phyloP scores from a whole-genome alignment of 1,284 basidiomycete genomes.

The Tranzscheliella williamsii region DNA sequence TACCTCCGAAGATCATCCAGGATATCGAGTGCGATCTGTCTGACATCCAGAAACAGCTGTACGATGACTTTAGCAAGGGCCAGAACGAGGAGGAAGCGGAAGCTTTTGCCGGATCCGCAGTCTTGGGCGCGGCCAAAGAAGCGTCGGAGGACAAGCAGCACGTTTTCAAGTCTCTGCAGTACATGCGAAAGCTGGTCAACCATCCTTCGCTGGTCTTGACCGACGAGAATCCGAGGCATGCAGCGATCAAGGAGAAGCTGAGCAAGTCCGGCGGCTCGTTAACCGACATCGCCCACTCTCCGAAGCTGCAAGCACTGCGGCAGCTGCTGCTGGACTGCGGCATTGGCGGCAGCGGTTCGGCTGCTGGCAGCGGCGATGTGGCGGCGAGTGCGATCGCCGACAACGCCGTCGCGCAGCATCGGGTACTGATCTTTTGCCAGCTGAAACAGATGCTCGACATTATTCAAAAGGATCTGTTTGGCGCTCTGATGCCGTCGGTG shows the following conservation, averaged over 20 bases:
- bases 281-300: slow-evolving; percentile 84
- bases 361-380: slow-evolving; percentile 60
- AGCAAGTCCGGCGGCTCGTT: slow-evolving; percentile 62
- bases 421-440: slow-evolving; percentile 98
- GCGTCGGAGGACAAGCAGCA: slow-evolving; percentile 60
- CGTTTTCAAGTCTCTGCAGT: slow-evolving; percentile 72
- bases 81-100: slow-evolving; percentile 66
- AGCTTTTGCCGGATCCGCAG: slow-evolving; percentile 20
- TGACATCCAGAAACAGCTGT: slow-evolving; percentile 66
- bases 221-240: slow-evolving; percentile 62
- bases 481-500: slow-evolving; percentile 86
- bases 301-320: slow-evolving; percentile 78
- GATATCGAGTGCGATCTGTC: slow-evolving; percentile 99
- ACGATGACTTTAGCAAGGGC: slow-evolving; percentile 77
- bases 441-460: slow-evolving; percentile 99
- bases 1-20: slow-evolving; percentile 99
- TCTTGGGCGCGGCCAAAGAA: slow-evolving; percentile 63
- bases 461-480: slow-evolving; percentile 92
- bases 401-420: slow-evolving; percentile 79
- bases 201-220: slow-evolving; percentile 71
- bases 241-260: slow-evolving; percentile 70
- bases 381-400: slow-evolving; percentile 60
- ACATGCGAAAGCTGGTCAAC: slow-evolving; percentile 95
- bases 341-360: slow-evolving; percentile 70
- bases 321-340: slow-evolving; percentile 73